Conservation (phyloP, 768 basidiomycete species). For the Collybia sp. region DNA sequence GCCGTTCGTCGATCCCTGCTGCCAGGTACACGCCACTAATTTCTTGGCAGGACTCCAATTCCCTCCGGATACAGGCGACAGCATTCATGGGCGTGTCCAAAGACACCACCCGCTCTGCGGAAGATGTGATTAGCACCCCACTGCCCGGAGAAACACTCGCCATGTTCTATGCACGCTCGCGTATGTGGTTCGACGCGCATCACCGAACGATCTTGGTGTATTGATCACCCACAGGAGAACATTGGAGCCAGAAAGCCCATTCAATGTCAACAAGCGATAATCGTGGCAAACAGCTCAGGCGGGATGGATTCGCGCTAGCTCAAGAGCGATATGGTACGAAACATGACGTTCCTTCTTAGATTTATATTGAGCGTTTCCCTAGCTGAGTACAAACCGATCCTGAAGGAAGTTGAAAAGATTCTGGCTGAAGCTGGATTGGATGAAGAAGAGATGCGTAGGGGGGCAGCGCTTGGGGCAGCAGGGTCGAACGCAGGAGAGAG, state of each 20-base stretch:
- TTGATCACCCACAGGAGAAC: constrained; percentile 46
- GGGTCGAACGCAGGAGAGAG: constrained; percentile 41
- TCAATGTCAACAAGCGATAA: constrained; percentile 46
- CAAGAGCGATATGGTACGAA: constrained; percentile 63
- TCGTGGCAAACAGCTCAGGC: constrained; percentile 72
- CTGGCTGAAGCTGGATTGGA: constrained; percentile 81
- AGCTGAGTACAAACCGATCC: constrained; percentile 79
- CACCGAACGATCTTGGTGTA: background rate
- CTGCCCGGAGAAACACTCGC: constrained; percentile 82
- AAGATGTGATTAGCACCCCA: constrained; percentile 76
- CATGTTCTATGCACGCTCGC: constrained; percentile 76
- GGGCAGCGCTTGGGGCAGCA: constrained; percentile 38
- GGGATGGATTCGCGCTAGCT: constrained; percentile 75
- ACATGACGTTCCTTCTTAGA: background rate
- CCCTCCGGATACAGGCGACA: constrained; percentile 28
- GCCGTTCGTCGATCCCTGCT: constrained; percentile 8
- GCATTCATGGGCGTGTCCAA: constrained; percentile 59
- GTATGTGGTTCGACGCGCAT: constrained; percentile 35
- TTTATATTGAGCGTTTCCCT: constrained; percentile 2
- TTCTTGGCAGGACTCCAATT: constrained; percentile 19
- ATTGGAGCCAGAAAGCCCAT: constrained; percentile 76
- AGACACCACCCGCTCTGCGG: constrained; percentile 52
- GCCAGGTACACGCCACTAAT: background rate
- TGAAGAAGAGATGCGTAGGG: constrained; percentile 70
- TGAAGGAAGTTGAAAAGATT: constrained; percentile 81